These are phyloP conservation scores for Saprolegnia diclina DNA, from an alignment of 352 stramenopile genomes.

Conservation along the genomic window DNA sequence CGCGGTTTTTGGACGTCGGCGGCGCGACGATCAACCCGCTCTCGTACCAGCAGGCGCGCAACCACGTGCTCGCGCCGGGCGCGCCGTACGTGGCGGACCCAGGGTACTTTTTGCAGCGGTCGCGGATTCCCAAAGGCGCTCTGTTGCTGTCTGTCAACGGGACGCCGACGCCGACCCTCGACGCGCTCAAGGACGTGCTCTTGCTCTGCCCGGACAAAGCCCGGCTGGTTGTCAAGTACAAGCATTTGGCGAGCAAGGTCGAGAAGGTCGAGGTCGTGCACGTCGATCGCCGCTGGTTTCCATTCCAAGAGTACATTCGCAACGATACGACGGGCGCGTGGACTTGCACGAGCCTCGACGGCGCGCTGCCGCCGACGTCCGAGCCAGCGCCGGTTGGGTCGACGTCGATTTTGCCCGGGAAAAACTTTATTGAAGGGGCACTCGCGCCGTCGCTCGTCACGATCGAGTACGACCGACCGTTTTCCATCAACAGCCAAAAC, in stretches of 20 bases:
- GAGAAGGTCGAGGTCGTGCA: conserved; percentile 82
- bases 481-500: conserved; percentile 80
- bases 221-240: conserved; percentile 82
- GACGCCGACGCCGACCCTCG: conserved; percentile 76
- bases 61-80: conserved; percentile 61
- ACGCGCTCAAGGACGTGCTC: conserved; percentile 75
- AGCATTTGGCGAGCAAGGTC: conserved; percentile 61
- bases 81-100: conserved; percentile 79
- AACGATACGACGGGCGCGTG: conserved; percentile 74
- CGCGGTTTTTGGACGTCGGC: conserved; percentile 80
- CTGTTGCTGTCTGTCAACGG: conserved; percentile 87
- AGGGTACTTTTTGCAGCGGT: conserved; percentile 87
- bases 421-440: conserved; percentile 78
- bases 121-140: conserved; percentile 68
- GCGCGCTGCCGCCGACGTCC: neutral
- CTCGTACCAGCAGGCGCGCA: conserved; percentile 87
- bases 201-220: conserved; percentile 68
- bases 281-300: conserved; percentile 89
- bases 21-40: conserved; percentile 84
- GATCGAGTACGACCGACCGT: conserved; percentile 79
- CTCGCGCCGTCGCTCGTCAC: conserved; percentile 77
- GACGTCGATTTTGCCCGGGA: conserved; percentile 72
- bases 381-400: conserved; percentile 40
- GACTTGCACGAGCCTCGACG: conserved; percentile 58
- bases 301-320: conserved; percentile 73